Percentiles rank a stretch among this genome's conserved stretches.
These are phyloP conservation scores for Leucosporidium scottii DNA, from an alignment of 768 basidiomycete genomes.

Conservation along the genomic window DNA sequence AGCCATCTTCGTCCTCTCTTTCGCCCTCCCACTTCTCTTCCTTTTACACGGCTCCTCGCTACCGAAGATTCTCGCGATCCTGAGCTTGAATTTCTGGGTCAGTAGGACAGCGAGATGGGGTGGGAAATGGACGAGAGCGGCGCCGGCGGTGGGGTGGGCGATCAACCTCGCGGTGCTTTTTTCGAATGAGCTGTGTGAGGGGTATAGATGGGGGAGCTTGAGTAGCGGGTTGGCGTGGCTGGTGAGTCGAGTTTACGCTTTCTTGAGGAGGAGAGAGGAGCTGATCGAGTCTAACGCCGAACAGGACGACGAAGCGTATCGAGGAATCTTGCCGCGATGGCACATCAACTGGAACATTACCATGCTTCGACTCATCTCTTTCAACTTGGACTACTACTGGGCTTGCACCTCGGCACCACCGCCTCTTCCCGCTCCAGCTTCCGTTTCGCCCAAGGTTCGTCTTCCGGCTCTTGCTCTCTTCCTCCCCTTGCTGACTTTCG, in stretches of 20 bases:
- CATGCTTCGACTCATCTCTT: constrained; percentile 86
- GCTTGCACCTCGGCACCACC: constrained; percentile 41
- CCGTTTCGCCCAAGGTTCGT: constrained; percentile 4
- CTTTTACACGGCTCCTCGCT: constrained; percentile 73
- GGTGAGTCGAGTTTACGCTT: constrained; percentile 47
- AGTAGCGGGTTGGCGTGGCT: constrained; percentile 54
- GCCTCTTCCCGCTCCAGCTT: neutral
- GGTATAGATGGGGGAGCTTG: constrained; percentile 61
- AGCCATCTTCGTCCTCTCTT: constrained; percentile 56
- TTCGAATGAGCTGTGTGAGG: constrained; percentile 63
- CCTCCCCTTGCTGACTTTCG: neutral
- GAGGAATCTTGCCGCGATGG: constrained; percentile 83
- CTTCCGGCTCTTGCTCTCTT: neutral
- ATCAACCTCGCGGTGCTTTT: constrained; percentile 72
- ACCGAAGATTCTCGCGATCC: constrained; percentile 67
- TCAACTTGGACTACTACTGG: constrained; percentile 91
- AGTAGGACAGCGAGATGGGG: constrained; percentile 49
- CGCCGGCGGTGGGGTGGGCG: constrained; percentile 55
- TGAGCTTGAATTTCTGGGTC: constrained; percentile 62
- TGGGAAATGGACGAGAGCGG: neutral
- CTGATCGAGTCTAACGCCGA: neutral
- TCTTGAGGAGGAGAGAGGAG: constrained; percentile 47
- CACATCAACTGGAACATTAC: constrained; percentile 91
- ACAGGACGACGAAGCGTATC: constrained; percentile 41
- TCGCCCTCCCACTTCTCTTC: constrained; percentile 59